Base-by-base conservation (phyloP, 768 basidiomycete species). In the Boletus sp. region DNA sequence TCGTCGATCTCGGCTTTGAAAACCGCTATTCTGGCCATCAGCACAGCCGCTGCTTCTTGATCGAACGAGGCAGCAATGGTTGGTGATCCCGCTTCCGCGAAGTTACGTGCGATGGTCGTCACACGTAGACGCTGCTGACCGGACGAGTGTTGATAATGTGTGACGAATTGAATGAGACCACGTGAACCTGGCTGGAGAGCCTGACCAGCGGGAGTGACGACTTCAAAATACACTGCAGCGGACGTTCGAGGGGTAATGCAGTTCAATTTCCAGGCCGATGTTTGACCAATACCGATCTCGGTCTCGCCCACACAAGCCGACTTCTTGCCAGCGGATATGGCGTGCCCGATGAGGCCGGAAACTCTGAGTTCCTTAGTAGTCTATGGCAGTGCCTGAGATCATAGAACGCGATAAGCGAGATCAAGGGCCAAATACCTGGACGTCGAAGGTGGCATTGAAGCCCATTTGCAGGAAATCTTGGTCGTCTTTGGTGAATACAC, bases 1-100 rank as follows among this genome's bases (percentile, higher is more conserved):
- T 98, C 96, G 67, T 99, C 97, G 60, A 98, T 94, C 75, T 98
- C 97, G 28, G 97, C 96, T 74, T 98, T 98, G 84, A 98, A 98
- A 8, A 98, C 94, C 0, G 97, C 95, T 71, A 99, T 98, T 61
- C 97, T 85, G 11, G 97, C 92, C 96, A 99, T 98, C 64, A 99
- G 77, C 8, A 98, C 96, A 1, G 97, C 96, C 3, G 96, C 89
- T 0, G 95, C 92, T 77, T 99, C 97, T 70, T 99, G 97, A 74
- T 99, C 97, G 70, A 98, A 98, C 9, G 92, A 92, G 3, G 87
- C 86, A 1, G 94, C 92, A 60, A 98, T 93, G 66, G 83, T 87
- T 0, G 94, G 92, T 5, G 94, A 92, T n/a, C 94, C 95, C 0
- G 95, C 92, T 68, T 98, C 97, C 7, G 94, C 95, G 73, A 98